Evolutionary conservation across 2,329 filamentous ascomycete species (phyloP).

Genomic region (Colletotrichum sp.): DNA sequence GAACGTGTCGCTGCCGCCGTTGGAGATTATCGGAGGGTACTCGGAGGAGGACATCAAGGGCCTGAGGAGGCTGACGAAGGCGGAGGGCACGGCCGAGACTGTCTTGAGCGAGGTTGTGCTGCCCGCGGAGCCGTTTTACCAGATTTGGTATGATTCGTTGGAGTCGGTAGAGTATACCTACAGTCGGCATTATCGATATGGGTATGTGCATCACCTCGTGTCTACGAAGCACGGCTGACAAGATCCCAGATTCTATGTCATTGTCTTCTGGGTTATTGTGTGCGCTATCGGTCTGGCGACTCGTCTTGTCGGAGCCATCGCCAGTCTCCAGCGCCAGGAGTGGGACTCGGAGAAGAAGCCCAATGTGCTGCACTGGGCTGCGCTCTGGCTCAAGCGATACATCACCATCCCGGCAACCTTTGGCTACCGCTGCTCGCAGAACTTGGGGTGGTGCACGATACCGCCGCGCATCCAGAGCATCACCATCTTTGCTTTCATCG

Average conservation of each 20-base stretch:
- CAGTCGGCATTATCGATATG: constrained; percentile 39
- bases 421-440: constrained; percentile 46
- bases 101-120: constrained; percentile 36
- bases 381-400: constrained; percentile 36
- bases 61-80: constrained; percentile 32
- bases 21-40: constrained; percentile 37
- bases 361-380: not conserved
- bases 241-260: constrained; percentile 34
- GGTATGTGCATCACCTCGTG: constrained; percentile 28
- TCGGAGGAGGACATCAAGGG: constrained; percentile 34
- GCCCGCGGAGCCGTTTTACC: constrained; percentile 37
- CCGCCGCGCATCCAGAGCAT: constrained; percentile 48
- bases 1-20: constrained; percentile 34
- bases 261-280: constrained; percentile 46
- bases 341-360: constrained; percentile 7
- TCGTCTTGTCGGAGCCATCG: constrained; percentile 27
- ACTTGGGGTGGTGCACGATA: constrained; percentile 49
- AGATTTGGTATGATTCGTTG: constrained; percentile 42
- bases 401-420: constrained; percentile 47
- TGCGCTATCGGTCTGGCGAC: constrained; percentile 38
- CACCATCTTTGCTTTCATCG: constrained; percentile 40
- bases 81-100: constrained; percentile 25
- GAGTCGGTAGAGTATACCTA: constrained; percentile 39
- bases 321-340: not conserved
- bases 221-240: not conserved